These are phyloP conservation scores for Echinochloa phyllopogon DNA, from an alignment of 176 grass and related monocot genomes.

Conservation along the genomic window DNA sequence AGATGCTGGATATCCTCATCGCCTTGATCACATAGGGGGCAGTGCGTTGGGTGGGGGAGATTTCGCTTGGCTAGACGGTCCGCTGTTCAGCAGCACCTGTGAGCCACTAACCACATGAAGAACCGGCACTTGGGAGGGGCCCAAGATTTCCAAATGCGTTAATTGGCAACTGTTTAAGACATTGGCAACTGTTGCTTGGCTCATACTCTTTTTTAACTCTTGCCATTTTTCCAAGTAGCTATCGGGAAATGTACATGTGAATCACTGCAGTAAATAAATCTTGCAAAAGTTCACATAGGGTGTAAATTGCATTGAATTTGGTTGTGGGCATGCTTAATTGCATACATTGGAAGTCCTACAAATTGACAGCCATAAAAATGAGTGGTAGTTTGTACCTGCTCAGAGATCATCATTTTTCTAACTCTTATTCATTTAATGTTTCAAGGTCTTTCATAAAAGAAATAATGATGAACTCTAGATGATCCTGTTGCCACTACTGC, in stretches of 20 bases:
- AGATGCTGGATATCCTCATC: no score
- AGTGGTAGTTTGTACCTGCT: not conserved
- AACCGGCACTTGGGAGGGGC: not conserved
- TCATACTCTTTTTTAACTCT: no score
- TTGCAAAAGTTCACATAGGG: no score
- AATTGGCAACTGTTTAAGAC: no score
- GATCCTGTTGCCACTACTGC: constrained; percentile 31
- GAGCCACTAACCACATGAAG: not conserved
- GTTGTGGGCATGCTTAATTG: not conserved
- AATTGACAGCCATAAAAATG: not conserved
- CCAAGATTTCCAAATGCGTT: no score
- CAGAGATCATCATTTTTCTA: not conserved
- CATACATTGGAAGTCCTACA: not conserved
- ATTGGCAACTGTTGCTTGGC: no score
- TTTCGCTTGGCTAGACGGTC: not conserved
- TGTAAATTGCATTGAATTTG: not conserved
- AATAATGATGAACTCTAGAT: not conserved
- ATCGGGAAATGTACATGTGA: no score
- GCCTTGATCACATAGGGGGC: no score
- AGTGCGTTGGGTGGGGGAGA: not conserved
- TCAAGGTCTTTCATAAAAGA: not conserved
- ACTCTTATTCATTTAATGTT: not conserved
- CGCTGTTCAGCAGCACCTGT: not conserved
- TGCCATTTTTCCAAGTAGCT: no score
- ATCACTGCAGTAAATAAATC: no score